Percentiles rank a stretch among this genome's conserved stretches.
These are phyloP conservation scores for Combretum micranthum DNA, from an alignment of 345 rosid species.

Conservation along the genomic window DNA sequence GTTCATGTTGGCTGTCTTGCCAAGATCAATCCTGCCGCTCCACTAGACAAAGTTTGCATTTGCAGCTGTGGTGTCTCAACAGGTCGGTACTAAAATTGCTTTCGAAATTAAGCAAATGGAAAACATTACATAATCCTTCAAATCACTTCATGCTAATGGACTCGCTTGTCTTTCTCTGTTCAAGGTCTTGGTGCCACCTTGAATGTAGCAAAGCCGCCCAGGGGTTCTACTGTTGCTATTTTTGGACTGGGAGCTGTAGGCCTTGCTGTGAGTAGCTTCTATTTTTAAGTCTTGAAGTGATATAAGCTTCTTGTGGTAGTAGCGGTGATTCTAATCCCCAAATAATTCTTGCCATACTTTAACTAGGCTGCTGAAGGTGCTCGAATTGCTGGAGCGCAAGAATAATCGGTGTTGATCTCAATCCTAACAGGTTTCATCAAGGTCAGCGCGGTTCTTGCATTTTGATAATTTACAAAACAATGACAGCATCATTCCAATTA, in stretches of 20 bases:
- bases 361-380: conserved; percentile 39
- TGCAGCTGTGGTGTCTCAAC: conserved; percentile 36
- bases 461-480: background rate
- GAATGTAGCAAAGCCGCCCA: conserved; percentile 34
- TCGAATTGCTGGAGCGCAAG: conserved; percentile 35
- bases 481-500: background rate
- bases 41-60: conserved; percentile 35
- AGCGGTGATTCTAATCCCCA: no score
- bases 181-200: conserved; percentile 36
- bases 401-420: conserved; percentile 35
- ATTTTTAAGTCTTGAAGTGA: no score
- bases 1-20: conserved; percentile 26
- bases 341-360: background rate
- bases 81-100: conserved; percentile 9
- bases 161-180: background rate
- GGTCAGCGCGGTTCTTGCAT: conserved; percentile 10
- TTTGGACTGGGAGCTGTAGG: conserved; percentile 47
- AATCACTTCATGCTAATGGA: background rate
- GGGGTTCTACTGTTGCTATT: conserved; percentile 26
- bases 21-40: conserved; percentile 30
- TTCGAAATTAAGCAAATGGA: no score
- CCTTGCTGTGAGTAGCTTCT: conserved; percentile 21
- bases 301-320: no score
- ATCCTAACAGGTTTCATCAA: conserved; percentile 22
- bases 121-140: background rate